These are phyloP conservation scores for Alternaria infectoria DNA, from an alignment of 2,329 filamentous ascomycete species.

Conservation along the genomic window DNA sequence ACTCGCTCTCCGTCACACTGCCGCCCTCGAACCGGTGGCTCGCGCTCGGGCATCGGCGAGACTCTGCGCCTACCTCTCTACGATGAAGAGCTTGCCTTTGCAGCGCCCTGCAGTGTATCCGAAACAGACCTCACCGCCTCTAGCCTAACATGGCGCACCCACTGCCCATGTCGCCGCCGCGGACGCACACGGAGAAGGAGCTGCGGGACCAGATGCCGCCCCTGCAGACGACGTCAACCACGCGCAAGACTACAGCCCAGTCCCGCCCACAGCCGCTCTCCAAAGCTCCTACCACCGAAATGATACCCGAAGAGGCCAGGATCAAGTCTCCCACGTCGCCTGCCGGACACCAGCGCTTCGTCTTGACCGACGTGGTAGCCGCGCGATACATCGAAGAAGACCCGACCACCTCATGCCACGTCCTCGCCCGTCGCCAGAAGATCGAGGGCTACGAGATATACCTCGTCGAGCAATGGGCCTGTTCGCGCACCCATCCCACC, in stretches of 20 bases:
- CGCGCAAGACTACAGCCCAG: conserved; percentile 22
- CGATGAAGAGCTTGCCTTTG: conserved; percentile 23
- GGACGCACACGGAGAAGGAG: conserved; percentile 33
- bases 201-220: conserved; percentile 35
- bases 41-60: conserved; percentile 24
- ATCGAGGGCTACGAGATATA: conserved; percentile 91
- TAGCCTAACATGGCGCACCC: conserved; percentile 26
- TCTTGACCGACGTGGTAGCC: conserved; percentile 70
- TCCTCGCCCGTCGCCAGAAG: conserved; percentile 73
- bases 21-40: conserved; percentile 15
- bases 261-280: conserved; percentile 17
- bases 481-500: conserved; percentile 86
- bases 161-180: conserved; percentile 23
- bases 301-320: conserved; percentile 17
- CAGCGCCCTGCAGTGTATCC: conserved; percentile 10
- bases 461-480: conserved; percentile 96
- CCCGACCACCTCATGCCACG: conserved; percentile 64
- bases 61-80: conserved; percentile 25
- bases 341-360: conserved; percentile 61
- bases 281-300: conserved; percentile 17
- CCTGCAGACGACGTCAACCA: conserved; percentile 29
- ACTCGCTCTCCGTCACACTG: neutral
- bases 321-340: conserved; percentile 28
- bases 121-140: neutral
- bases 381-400: conserved; percentile 84